Base-by-base conservation (phyloP, 2,329 filamentous ascomycete genomes). In the Epichloe typhina region DNA sequence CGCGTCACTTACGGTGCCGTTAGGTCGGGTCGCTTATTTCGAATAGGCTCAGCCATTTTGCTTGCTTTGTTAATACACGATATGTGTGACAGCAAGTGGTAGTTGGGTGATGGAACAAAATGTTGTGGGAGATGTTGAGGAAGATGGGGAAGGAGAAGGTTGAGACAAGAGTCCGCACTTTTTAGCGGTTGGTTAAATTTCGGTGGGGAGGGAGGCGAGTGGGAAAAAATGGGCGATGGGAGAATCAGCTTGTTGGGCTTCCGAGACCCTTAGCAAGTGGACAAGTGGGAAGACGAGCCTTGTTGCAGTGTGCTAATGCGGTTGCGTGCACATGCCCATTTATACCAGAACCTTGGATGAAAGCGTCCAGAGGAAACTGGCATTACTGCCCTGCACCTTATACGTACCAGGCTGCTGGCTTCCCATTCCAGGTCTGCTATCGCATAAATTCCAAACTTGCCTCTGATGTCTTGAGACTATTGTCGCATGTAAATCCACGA, bases 21-120 rank as follows among this genome's bases (percentile, higher is more conserved):
- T 57, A 72, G 64, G 61, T 81, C 77, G 54, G 73, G 69, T 61
- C 78, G 75, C 69, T 80, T 80, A 68, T 78, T 79, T 69, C 77
- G 77, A 65, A 82, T 82, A 56, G 78, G 77, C 66, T 82, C 77
- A 62, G 77, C 76, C 77, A 82, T 80, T 61, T 61, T 70, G 66
- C 65, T 60, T 62, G 62, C 59, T 61, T 13, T n/a, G 26, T 39
- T 21, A 21, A 49, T 42, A 19, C 49, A 21, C 19, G 36, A 44
- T 17, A 35, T 35, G 37, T 40, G 46, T 46, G 38, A 43, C 36
- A 51, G 46, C 52, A 53, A 54, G 56, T 56, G 58, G 57, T 50
- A 54, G 52, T 50, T 52, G 55, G 57, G 58, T 61, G 56, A 59
- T 61, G 61, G 60, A 58, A 55, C 54, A 57, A 56, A 56, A 61